These are phyloP conservation scores for Tetrapisispora pingtungensis DNA, from an alignment of 805 yeast species.

Conservation along the genomic window DNA sequence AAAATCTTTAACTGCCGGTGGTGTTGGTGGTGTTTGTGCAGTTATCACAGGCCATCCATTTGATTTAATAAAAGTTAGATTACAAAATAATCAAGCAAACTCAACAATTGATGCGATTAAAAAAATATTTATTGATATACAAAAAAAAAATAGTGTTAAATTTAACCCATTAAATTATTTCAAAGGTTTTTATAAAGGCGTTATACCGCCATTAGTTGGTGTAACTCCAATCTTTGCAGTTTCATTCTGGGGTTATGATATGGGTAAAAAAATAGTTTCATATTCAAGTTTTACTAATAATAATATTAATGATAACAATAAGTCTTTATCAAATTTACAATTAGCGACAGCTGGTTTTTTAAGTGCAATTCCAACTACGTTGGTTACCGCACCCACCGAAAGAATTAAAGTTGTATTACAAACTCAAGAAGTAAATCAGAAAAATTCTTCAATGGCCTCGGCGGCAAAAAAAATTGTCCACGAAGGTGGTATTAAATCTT, in stretches of 20 bases:
- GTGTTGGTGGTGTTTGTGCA: conserved; percentile 94
- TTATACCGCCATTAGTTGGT: conserved; percentile 87
- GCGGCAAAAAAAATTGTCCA: conserved; percentile 59
- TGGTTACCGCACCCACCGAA: conserved; percentile 96
- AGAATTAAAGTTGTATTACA: conserved; percentile 91
- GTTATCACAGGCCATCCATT: conserved; percentile 95
- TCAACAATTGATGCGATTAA: conserved; percentile 59
- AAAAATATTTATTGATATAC: conserved; percentile 46
- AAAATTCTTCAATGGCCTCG: conserved; percentile 10
- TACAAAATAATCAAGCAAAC: conserved; percentile 63
- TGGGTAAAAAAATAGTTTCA: conserved; percentile 71
- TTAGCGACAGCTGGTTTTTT: conserved; percentile 88
- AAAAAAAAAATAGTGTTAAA: conserved; percentile 1
- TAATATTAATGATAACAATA: conserved; percentile 3
- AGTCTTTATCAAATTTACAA: conserved; percentile 48
- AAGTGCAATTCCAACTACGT: conserved; percentile 89
- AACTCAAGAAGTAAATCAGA: conserved; percentile 36
- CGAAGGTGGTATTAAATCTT: conserved; percentile 74
- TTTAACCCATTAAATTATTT: conserved; percentile 3
- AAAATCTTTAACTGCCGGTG: conserved; percentile 86
- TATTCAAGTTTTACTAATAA: conserved; percentile 26
- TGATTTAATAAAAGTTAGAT: conserved; percentile 82
- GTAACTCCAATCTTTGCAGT: conserved; percentile 98
- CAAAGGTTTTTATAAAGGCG: conserved; percentile 82
- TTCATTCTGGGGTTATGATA: conserved; percentile 95